Evolutionary conservation across 2,329 filamentous ascomycete genomes (phyloP), one percentile per base, ranked within the genome.

Genomic region (Xylariaceae sp.): DNA sequence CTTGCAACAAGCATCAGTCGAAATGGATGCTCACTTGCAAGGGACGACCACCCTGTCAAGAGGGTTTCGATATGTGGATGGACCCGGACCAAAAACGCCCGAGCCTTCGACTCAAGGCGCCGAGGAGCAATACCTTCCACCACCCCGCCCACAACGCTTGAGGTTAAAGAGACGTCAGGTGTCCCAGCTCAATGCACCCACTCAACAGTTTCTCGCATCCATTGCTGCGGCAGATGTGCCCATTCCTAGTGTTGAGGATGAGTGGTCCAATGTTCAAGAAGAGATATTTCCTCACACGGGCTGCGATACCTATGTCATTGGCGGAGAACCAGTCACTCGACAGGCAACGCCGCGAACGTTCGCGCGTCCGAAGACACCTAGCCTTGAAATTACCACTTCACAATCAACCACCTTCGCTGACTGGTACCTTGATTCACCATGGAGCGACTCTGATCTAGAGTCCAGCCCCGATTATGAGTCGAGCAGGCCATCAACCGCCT

Each of bases 201-300:
- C 83, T 1, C 75, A 84, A 62, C 81, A 86, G 46, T 87, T 87
- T 62, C 76, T 87, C n/a, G 83, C 82, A 2, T 86, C 82, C 4
- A 83, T 87, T 51, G 83, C 81, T 42, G 82, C 82, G 16, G 83
- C 82, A 54, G 83, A 87, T 63, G 72, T 84, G 4, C 81, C 83
- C 19, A 78, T 87, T 47, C 83, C 82, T 13, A 86, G 82, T 65
- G 84, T 87, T 50, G 83, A 87, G 66, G 74, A 80, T 55, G 76
- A 80, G 46, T 72, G 75, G 39, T 57, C 65, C 31, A 67, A 71
- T 19, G 73, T 78, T 59, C 72, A 74, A 58, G 72, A 75, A 40
- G 76, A 77, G 73, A 63, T 68, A 34, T 70, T 72, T 53, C 63
- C 66, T 14, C 64, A 73, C 39, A 66, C 72, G 22, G 65, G 63